Evolutionary conservation across 179 eudicot species (phyloP).

Genomic region (Vitellaria paradoxa): DNA sequence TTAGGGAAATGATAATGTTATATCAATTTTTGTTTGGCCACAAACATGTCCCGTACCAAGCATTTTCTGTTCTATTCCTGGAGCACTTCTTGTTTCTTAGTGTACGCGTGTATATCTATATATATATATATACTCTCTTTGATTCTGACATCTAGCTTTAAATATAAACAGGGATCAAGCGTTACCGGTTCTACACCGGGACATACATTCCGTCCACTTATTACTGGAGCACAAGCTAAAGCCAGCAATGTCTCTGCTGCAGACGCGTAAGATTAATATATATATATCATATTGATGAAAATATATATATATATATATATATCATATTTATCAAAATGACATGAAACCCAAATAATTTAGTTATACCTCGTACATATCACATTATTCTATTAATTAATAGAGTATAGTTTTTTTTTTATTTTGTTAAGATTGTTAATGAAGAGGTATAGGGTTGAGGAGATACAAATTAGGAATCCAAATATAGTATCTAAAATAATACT

Average conservation of each 20-base stretch:
- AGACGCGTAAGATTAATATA: slow-evolving; percentile 31
- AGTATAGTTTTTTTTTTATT: too few relatives aligned
- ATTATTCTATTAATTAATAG: background rate
- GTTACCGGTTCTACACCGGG: slow-evolving; percentile 18
- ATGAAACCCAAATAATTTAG: background rate
- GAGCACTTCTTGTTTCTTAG: background rate
- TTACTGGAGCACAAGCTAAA: slow-evolving; percentile 26
- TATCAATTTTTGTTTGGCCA: too few relatives aligned
- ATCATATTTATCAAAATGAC: background rate
- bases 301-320: too few relatives aligned
- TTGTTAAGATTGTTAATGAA: too few relatives aligned
- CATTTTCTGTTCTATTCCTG: too few relatives aligned
- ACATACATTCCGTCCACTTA: slow-evolving; percentile 25
- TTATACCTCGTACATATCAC: too few relatives aligned
- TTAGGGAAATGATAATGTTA: too few relatives aligned
- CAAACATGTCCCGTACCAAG: too few relatives aligned
- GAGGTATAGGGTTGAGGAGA: too few relatives aligned
- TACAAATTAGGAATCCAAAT: too few relatives aligned
- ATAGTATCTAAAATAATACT: too few relatives aligned
- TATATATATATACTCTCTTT: background rate
- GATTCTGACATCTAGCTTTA: background rate
- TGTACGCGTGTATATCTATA: background rate
- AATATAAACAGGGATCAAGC: slow-evolving; percentile 34
- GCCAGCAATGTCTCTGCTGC: slow-evolving; percentile 17
- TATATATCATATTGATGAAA: too few relatives aligned